Evolutionary conservation across 345 rosid genomes (phyloP).

Genomic region (Eucalyptus rudis): DNA sequence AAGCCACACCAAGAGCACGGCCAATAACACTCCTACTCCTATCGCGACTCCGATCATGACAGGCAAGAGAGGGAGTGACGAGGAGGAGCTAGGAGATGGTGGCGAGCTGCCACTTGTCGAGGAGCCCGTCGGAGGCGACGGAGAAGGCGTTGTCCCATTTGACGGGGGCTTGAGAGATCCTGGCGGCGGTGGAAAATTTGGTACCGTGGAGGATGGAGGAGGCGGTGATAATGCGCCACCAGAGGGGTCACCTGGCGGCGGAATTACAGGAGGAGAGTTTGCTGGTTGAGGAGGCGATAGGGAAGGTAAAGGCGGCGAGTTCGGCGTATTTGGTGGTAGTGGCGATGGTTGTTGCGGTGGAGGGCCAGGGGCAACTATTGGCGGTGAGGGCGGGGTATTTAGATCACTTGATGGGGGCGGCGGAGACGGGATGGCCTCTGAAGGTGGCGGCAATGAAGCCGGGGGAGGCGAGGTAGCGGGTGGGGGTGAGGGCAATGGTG

Average conservation of each 20-base stretch:
- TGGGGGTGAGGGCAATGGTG: neutral
- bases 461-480: neutral
- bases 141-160: neutral
- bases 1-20: conserved; percentile 5
- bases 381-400: neutral
- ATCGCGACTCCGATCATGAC: conserved; percentile 15
- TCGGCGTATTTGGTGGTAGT: neutral
- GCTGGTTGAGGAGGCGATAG: neutral
- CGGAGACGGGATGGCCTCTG: neutral
- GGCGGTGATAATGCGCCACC: neutral
- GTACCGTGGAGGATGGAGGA: neutral
- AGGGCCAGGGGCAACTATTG: neutral
- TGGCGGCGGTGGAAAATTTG: neutral
- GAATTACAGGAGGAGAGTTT: neutral
- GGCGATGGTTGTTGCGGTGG: neutral
- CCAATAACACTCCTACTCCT: conserved; percentile 18
- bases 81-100: neutral
- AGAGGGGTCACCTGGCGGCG: neutral
- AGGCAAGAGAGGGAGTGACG: neutral
- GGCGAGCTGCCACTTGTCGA: neutral
- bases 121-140: neutral
- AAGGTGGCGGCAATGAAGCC: neutral
- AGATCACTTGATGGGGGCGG: neutral
- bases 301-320: neutral
- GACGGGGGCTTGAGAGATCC: neutral